Percentiles rank a stretch among this genome's conserved stretches.
These are phyloP conservation scores for Apiotrichum laibachii DNA, from an alignment of 1,284 basidiomycete genomes.

Conservation along the genomic window DNA sequence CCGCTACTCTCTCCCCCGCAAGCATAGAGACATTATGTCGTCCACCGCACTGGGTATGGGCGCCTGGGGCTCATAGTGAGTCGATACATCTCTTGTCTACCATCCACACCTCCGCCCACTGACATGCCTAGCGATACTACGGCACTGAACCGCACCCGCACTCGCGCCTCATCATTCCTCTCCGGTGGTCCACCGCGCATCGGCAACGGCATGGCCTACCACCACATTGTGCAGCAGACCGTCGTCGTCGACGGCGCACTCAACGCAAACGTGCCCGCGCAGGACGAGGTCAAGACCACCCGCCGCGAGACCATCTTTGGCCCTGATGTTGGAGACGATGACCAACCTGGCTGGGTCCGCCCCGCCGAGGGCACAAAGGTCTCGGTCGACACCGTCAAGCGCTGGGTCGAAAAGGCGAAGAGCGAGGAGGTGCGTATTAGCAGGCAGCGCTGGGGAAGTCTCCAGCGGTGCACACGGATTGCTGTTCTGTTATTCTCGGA, in stretches of 20 bases:
- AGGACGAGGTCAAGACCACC: slow-evolving; percentile 41
- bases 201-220: background rate
- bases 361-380: slow-evolving; percentile 54
- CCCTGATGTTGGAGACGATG: slow-evolving; percentile 64
- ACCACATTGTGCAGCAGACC: slow-evolving; percentile 39
- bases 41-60: slow-evolving; percentile 5
- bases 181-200: background rate
- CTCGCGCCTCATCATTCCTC: slow-evolving; percentile 6
- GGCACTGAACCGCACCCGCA: background rate
- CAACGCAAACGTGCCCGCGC: background rate
- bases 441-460: background rate
- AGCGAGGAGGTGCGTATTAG: slow-evolving; percentile 63
- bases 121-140: background rate
- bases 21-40: background rate
- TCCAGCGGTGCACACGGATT: no score
- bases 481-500: no score
- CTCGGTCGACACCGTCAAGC: slow-evolving; percentile 70
- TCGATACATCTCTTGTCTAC: background rate
- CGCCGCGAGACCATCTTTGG: slow-evolving; percentile 66
- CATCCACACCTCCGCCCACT: background rate
- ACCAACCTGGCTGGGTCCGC: slow-evolving; percentile 48
- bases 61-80: slow-evolving; percentile 4
- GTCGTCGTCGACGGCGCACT: slow-evolving; percentile 44
- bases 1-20: no score
- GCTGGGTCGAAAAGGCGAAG: slow-evolving; percentile 79